phyloP scores from a whole-genome alignment of 2,329 filamentous ascomycete genomes.

The Colletotrichum caudatum region DNA sequence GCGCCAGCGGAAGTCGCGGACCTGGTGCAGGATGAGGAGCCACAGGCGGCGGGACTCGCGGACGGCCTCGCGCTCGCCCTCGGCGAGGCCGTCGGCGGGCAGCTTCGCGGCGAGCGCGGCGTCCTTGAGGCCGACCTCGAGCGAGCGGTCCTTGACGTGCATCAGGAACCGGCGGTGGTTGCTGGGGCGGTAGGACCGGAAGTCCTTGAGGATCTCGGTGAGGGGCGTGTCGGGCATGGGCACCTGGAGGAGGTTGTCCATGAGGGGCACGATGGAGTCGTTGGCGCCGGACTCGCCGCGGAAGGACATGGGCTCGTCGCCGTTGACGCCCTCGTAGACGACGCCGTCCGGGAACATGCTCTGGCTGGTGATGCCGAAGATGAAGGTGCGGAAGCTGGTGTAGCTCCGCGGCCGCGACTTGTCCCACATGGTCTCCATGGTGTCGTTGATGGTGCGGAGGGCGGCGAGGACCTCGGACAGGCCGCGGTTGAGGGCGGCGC shows the following conservation, averaged over 20 bases:
- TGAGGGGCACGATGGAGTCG: conserved; percentile 91
- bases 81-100: conserved; percentile 43
- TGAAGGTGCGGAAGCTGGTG: conserved; percentile 93
- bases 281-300: conserved; percentile 94
- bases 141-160: conserved; percentile 69
- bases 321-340: conserved; percentile 85
- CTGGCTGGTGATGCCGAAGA: conserved; percentile 94
- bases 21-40: conserved; percentile 76
- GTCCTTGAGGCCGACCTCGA: conserved; percentile 65
- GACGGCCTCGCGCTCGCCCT: conserved; percentile 56
- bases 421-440: conserved; percentile 93
- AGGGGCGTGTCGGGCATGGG: conserved; percentile 90
- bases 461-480: conserved; percentile 71
- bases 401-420: conserved; percentile 88
- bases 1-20: conserved; percentile 84
- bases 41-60: conserved; percentile 70
- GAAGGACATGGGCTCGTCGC: conserved; percentile 79
- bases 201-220: conserved; percentile 88
- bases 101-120: conserved; percentile 62
- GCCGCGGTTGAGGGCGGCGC: conserved; percentile 69
- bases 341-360: conserved; percentile 95
- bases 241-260: conserved; percentile 88
- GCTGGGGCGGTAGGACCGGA: conserved; percentile 87
- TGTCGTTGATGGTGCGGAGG: conserved; percentile 77
- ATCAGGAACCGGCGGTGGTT: conserved; percentile 89